Conservation (phyloP, 2,329 filamentous ascomycete genomes). For the Aspergillus pseudonomiae region DNA sequence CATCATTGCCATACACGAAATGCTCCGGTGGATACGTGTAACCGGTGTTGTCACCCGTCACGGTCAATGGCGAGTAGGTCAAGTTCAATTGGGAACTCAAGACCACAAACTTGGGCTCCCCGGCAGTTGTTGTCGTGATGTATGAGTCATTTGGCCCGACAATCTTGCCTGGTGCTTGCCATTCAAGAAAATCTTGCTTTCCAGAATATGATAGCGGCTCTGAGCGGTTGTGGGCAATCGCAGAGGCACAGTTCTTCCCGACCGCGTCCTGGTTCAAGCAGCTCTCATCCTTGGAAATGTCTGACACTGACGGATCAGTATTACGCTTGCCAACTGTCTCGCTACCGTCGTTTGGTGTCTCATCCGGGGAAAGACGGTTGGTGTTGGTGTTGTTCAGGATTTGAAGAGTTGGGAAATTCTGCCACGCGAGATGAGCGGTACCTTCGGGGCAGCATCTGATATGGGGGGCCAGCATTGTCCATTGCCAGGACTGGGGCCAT, state of each 20-base stretch:
- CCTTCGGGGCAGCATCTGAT: slow-evolving; percentile 74
- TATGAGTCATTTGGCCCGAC: slow-evolving; percentile 17
- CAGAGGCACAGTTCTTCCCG: slow-evolving; percentile 1
- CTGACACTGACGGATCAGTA: slow-evolving; percentile 5
- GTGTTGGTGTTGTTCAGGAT: slow-evolving; percentile 75
- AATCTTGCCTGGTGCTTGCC: slow-evolving; percentile 6
- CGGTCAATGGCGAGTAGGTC: slow-evolving; percentile 13
- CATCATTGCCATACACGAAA: not conserved
- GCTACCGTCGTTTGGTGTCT: not conserved
- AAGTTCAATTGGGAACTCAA: slow-evolving; percentile 16
- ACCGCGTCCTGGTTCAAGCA: slow-evolving; percentile 5
- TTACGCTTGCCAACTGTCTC: slow-evolving; percentile 11
- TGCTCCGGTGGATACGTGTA: slow-evolving; percentile 11
- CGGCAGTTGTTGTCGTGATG: slow-evolving; percentile 12
- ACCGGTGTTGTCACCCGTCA: slow-evolving; percentile 10
- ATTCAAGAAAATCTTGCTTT: slow-evolving; percentile 8
- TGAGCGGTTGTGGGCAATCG: slow-evolving; percentile 7
- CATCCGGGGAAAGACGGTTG: slow-evolving; percentile 8
- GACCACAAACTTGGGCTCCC: slow-evolving; percentile 9
- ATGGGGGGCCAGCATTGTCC: slow-evolving; percentile 79
- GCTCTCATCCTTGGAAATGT: not conserved
- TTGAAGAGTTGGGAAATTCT: slow-evolving; percentile 76
- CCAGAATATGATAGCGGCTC: slow-evolving; percentile 13
- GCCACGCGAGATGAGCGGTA: slow-evolving; percentile 76
- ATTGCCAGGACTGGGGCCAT: slow-evolving; percentile 81